Evolutionary conservation across 176 grass and related monocot species (phyloP), one percentile per base, ranked within the genome.

Genomic region (Zea mays): DNA sequence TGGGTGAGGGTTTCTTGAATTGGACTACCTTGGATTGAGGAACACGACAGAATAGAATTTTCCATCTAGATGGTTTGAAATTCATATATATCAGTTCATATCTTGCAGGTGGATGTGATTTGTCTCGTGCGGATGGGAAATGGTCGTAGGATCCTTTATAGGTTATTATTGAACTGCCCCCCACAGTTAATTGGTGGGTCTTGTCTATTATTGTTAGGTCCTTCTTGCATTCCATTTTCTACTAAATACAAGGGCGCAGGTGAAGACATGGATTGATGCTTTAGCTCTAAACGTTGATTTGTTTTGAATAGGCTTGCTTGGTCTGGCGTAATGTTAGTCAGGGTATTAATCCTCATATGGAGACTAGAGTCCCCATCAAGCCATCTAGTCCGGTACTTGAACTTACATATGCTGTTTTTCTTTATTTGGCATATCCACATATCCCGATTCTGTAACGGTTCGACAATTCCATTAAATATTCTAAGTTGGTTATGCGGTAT

Each of bases 401-500:
- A 41, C 51, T 81, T 27, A 56, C 51, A 63, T 73, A 74, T 79
- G 40, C 0, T 27, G 8, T 44, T 34, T 27, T 7, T 63, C 47
- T 62, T 59, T 85, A 17, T 61, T 43, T 61, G 39, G 1, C n/a
- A 6, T 33, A 39, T 27, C 17, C 38, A 27, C n/a, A 39, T 85
- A 74, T 73, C 56, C 33, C 55, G 8, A 19, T 1, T 42, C 11
- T 71, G 44, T 42, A 43, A 51, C 10, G 14, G 14, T 38, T 12
- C 34, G 63, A 37, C 20, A 51, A 36, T 78, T 49, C 10, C 46
- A 42, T 41, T 44, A 49, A 50, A 72, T 69, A 62, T 63, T 76
- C 10, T 63, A 13, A 70, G 9, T 10, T 87, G 19, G 15, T 67
- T 74, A 21, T 74, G 36, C 51, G 17, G 66, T 39, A 72, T 75